These are phyloP conservation scores for Bauhinia variegata DNA, from an alignment of 306 rosid species.

Conservation along the genomic window DNA sequence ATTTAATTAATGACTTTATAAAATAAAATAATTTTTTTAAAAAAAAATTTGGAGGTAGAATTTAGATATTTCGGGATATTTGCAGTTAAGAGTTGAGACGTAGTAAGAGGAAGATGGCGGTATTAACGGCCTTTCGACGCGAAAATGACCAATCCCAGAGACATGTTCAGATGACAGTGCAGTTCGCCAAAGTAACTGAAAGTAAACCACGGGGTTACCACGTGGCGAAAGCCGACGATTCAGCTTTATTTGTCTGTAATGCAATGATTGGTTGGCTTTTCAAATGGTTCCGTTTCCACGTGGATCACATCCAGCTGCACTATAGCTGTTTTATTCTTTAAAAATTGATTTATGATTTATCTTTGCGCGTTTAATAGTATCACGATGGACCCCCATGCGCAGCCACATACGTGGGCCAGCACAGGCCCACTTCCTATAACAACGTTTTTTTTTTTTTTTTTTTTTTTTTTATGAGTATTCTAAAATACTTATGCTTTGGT, in stretches of 20 bases:
- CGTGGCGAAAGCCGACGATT: slow-evolving; percentile 45
- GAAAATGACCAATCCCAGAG: slow-evolving; percentile 26
- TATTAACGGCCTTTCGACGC: slow-evolving; percentile 80
- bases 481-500: too few relatives aligned
- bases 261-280: slow-evolving; percentile 37
- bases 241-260: slow-evolving; percentile 9
- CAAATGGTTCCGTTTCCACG: slow-evolving; percentile 21
- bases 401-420: slow-evolving; percentile 35
- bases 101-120: slow-evolving; percentile 59
- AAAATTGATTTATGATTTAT: too few relatives aligned
- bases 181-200: slow-evolving; percentile 4
- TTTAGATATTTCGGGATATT: not conserved
- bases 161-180: slow-evolving; percentile 25
- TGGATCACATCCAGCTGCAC: slow-evolving; percentile 50
- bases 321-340: slow-evolving; percentile 43
- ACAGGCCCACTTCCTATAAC: slow-evolving; percentile 18
- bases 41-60: too few relatives aligned
- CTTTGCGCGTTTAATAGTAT: not conserved
- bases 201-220: slow-evolving; percentile 25
- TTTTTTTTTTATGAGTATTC: too few relatives aligned
- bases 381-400: slow-evolving; percentile 41
- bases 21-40: too few relatives aligned
- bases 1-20: not conserved
- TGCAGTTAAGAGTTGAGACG: slow-evolving; percentile 41
- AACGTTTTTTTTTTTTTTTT: too few relatives aligned